phyloP scores from a whole-genome alignment of 495 filamentous ascomycete genomes.

The Hypoxylon rickii region DNA sequence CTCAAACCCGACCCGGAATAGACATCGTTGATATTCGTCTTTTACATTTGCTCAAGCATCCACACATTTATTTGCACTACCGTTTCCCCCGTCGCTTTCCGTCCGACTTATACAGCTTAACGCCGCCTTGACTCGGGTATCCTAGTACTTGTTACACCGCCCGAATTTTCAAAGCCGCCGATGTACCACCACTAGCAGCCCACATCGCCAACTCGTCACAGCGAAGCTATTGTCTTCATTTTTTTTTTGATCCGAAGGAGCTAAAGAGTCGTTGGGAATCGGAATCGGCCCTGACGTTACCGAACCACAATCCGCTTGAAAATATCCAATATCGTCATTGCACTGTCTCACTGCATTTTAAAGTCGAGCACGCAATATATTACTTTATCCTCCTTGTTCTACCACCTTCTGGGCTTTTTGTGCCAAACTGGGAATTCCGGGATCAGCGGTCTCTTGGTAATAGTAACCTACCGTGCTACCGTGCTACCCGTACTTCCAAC shows the following conservation, averaged over 20 bases:
- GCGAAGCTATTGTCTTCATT: conserved; percentile 19
- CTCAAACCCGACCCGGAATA: no score
- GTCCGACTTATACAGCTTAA: neutral
- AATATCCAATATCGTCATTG: conserved; percentile 35
- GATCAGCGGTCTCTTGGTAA: conserved; percentile 13
- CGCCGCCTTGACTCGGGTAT: conserved; percentile 12
- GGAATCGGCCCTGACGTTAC: conserved; percentile 16
- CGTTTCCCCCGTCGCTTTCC: neutral
- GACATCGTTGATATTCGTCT: conserved; percentile 9
- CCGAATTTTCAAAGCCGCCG: conserved; percentile 1
- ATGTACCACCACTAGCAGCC: conserved; percentile 17
- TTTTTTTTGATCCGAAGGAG: conserved; percentile 3
- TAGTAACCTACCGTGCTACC: conserved; percentile 9
- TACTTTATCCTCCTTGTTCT: conserved; percentile 22
- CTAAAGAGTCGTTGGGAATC: neutral
- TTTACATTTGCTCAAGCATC: conserved; percentile 9
- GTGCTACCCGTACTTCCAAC: no score
- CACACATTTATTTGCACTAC: neutral
- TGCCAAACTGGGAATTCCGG: conserved; percentile 30
- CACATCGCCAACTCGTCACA: conserved; percentile 22
- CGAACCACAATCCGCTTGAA: conserved; percentile 25
- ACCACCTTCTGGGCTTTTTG: neutral
- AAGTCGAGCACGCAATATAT: conserved; percentile 19
- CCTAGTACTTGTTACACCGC: conserved; percentile 29
- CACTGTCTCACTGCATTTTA: conserved; percentile 27